Conservation (phyloP, 2,329 filamentous ascomycete genomes). For the Sclerotinia subarctica region DNA sequence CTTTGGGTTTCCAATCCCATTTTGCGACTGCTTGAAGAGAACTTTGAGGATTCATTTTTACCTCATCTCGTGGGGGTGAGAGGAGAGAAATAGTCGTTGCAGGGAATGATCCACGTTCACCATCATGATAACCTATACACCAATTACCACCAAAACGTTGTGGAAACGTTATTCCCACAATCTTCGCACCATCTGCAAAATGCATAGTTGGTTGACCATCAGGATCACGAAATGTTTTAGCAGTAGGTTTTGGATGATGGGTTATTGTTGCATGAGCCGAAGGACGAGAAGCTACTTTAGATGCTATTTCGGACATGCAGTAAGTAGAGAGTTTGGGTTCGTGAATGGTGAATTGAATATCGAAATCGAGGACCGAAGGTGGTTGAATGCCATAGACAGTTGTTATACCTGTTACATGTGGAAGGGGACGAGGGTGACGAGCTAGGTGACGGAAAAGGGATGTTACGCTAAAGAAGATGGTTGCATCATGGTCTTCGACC, state of each 20-base stretch:
- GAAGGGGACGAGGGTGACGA: conserved; percentile 35
- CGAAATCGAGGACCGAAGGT: conserved; percentile 33
- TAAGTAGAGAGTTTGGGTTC: conserved; percentile 26
- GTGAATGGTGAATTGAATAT: conserved; percentile 34
- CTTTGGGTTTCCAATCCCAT: conserved; percentile 37
- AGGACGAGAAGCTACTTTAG: conserved; percentile 32
- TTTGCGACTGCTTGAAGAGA: conserved; percentile 31
- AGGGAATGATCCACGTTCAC: conserved; percentile 34
- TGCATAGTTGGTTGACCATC: conserved; percentile 33
- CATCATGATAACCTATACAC: conserved; percentile 38
- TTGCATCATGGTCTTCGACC: conserved; percentile 38
- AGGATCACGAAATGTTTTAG: conserved; percentile 30
- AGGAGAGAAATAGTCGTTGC: conserved; percentile 30
- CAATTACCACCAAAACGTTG: conserved; percentile 33
- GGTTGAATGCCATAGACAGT: conserved; percentile 33
- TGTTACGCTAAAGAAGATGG: conserved; percentile 36
- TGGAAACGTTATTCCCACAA: conserved; percentile 37
- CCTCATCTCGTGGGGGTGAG: conserved; percentile 31
- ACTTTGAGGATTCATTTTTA: conserved; percentile 33
- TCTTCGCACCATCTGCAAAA: conserved; percentile 35
- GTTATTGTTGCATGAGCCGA: conserved; percentile 29
- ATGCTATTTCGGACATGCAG: conserved; percentile 30
- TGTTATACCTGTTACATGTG: conserved; percentile 31
- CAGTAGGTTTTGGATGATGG: conserved; percentile 32
- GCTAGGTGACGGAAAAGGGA: conserved; percentile 37